These are phyloP conservation scores for Toxicodendron radicans DNA, from an alignment of 345 rosid genomes.

Conservation along the genomic window DNA sequence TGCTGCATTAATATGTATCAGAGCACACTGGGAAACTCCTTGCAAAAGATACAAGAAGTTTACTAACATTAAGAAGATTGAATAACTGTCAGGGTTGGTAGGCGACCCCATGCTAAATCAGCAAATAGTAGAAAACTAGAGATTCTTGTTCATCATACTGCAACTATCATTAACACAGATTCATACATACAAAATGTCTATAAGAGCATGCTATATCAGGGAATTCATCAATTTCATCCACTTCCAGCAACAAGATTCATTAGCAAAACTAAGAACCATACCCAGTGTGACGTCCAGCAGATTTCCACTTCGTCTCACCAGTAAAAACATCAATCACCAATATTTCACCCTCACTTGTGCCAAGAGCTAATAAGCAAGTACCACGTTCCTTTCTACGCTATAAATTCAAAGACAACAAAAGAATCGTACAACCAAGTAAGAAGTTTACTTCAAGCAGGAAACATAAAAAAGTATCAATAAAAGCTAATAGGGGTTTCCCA, in stretches of 20 bases:
- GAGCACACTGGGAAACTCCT: not conserved
- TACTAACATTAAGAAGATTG: not conserved
- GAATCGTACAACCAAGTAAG: slow-evolving; percentile 1
- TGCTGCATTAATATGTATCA: not conserved
- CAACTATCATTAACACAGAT: not conserved
- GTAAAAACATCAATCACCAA: slow-evolving; percentile 37
- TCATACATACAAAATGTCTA: not conserved
- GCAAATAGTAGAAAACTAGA: not conserved
- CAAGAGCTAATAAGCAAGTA: slow-evolving; percentile 42
- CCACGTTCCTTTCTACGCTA: slow-evolving; percentile 27
- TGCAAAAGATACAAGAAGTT: slow-evolving; percentile 6
- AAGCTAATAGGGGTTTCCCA: not conserved
- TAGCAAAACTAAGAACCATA: slow-evolving; percentile 26
- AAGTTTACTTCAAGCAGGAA: not conserved
- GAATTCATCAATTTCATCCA: not conserved
- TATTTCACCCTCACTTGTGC: slow-evolving; percentile 43
- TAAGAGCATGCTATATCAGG: not conserved
- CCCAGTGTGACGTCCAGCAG: slow-evolving; percentile 30
- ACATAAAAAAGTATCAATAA: slow-evolving; percentile 8
- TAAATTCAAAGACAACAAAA: slow-evolving; percentile 10
- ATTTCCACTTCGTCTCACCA: slow-evolving; percentile 42
- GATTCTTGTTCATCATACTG: not conserved
- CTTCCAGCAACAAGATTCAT: slow-evolving; percentile 1
- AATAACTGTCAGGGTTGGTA: not conserved
- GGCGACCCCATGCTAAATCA: not conserved